phyloP scores from a whole-genome alignment of 2,329 filamentous ascomycete genomes.

The Metarhizium sp. region DNA sequence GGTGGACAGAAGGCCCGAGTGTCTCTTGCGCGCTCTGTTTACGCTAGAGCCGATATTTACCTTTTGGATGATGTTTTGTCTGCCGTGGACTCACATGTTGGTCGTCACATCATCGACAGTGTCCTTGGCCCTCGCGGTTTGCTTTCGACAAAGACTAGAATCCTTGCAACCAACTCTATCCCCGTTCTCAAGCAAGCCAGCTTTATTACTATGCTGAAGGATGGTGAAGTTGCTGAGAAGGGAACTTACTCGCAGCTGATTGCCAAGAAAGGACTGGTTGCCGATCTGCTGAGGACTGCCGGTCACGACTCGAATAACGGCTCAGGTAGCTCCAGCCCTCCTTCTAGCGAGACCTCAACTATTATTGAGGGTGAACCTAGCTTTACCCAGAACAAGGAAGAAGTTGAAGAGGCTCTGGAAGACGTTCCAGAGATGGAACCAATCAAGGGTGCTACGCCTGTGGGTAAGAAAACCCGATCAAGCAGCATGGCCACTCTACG shows the following conservation, averaged over 20 bases:
- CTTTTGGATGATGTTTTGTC: constrained; percentile 90
- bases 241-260: constrained; percentile 87
- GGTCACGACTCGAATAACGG: constrained; percentile 44
- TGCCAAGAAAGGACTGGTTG: constrained; percentile 87
- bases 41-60: constrained; percentile 93
- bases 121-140: constrained; percentile 82
- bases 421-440: constrained; percentile 65
- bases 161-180: constrained; percentile 92
- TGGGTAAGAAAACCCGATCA: constrained; percentile 44
- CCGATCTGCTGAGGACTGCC: constrained; percentile 71
- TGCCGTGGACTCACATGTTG: constrained; percentile 97
- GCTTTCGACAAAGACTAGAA: constrained; percentile 75
- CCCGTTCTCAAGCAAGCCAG: constrained; percentile 82
- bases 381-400: constrained; percentile 46
- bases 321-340: constrained; percentile 34
- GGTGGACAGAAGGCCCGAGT: constrained; percentile 94
- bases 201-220: constrained; percentile 75
- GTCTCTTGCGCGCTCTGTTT: constrained; percentile 86
- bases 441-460: constrained; percentile 48
- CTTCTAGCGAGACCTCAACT: constrained; percentile 46
- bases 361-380: constrained; percentile 41
- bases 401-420: constrained; percentile 72
- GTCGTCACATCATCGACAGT: constrained; percentile 87
- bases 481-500: constrained; percentile 75
- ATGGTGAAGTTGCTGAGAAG: constrained; percentile 74